These are phyloP conservation scores for Pyrenochaeta sp. DNA, from an alignment of 2,329 filamentous ascomycete species.

Conservation along the genomic window DNA sequence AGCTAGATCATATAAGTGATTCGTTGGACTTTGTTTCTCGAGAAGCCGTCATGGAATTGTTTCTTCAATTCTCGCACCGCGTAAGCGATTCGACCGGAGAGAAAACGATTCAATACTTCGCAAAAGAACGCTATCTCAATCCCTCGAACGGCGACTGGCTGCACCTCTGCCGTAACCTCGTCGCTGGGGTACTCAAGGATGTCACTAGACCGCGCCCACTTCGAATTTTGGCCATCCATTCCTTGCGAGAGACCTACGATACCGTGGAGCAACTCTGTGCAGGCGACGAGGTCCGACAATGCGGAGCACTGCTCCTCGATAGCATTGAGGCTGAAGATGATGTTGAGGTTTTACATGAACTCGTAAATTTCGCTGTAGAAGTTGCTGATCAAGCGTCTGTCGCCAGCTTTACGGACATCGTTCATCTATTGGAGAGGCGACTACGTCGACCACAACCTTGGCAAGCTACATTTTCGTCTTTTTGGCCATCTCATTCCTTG, in stretches of 20 bases:
- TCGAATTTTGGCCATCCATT: slow-evolving; percentile 68
- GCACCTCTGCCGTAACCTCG: slow-evolving; percentile 66
- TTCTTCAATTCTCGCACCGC: slow-evolving; percentile 67
- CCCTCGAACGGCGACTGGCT: slow-evolving; percentile 76
- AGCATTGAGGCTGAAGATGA: slow-evolving; percentile 71
- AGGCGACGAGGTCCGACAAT: slow-evolving; percentile 63
- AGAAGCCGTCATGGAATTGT: slow-evolving; percentile 72
- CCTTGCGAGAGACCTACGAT: slow-evolving; percentile 62
- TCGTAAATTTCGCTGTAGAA: slow-evolving; percentile 70
- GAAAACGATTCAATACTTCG: slow-evolving; percentile 72
- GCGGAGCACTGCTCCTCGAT: slow-evolving; percentile 69
- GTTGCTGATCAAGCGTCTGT: slow-evolving; percentile 69
- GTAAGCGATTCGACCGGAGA: slow-evolving; percentile 72
- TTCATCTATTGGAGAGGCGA: slow-evolving; percentile 54
- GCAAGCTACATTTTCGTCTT: slow-evolving; percentile 23
- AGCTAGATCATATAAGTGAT: slow-evolving; percentile 39
- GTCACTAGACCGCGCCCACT: slow-evolving; percentile 67
- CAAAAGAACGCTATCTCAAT: slow-evolving; percentile 74
- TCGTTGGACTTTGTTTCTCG: slow-evolving; percentile 67
- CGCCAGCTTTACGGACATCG: slow-evolving; percentile 62
- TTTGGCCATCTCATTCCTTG: slow-evolving; percentile 28
- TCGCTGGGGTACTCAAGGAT: slow-evolving; percentile 71
- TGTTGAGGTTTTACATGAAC: slow-evolving; percentile 68
- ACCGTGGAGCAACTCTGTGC: slow-evolving; percentile 65
- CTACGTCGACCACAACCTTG: slow-evolving; percentile 31